Percentiles rank a stretch among this genome's conserved stretches.
These are phyloP conservation scores for Ceratorhiza oryzae-sativae DNA, from an alignment of 1,284 basidiomycete genomes.

Conservation along the genomic window DNA sequence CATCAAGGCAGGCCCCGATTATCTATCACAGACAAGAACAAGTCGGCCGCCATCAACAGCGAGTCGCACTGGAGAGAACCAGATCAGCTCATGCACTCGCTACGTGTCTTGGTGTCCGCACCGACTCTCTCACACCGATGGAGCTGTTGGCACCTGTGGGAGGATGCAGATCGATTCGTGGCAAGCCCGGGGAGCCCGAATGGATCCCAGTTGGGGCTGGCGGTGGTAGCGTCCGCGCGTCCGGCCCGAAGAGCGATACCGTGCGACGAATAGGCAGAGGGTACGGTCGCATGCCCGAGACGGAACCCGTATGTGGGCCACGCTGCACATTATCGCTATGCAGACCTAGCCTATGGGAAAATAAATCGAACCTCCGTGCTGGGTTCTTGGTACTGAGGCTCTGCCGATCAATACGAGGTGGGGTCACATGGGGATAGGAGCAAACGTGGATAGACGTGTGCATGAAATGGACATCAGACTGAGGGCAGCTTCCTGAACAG, in stretches of 20 bases:
- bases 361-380: slow-evolving; percentile 2
- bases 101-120: not conserved
- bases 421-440: slow-evolving; percentile 12
- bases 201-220: slow-evolving; percentile 1
- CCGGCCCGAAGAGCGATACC: slow-evolving; percentile 28
- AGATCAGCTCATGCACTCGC: not conserved
- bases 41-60: slow-evolving; percentile 8
- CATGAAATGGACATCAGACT: slow-evolving; percentile 32
- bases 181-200: slow-evolving; percentile 14
- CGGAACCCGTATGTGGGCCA: not conserved
- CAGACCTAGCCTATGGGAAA: not conserved
- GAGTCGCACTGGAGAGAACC: not conserved
- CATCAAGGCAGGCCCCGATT: slow-evolving; percentile 1
- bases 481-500: slow-evolving; percentile 19
- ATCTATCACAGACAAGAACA: slow-evolving; percentile 16
- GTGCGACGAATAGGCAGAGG: slow-evolving; percentile 6
- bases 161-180: not conserved
- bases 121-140: slow-evolving; percentile 15
- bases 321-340: not conserved
- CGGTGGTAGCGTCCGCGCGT: slow-evolving; percentile 16
- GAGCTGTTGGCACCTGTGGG: not conserved
- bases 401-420: not conserved
- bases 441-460: not conserved
- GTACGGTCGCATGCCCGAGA: not conserved
- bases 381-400: slow-evolving; percentile 2